Conservation (phyloP, 768 basidiomycete genomes). For the Boletus subparvulus region DNA sequence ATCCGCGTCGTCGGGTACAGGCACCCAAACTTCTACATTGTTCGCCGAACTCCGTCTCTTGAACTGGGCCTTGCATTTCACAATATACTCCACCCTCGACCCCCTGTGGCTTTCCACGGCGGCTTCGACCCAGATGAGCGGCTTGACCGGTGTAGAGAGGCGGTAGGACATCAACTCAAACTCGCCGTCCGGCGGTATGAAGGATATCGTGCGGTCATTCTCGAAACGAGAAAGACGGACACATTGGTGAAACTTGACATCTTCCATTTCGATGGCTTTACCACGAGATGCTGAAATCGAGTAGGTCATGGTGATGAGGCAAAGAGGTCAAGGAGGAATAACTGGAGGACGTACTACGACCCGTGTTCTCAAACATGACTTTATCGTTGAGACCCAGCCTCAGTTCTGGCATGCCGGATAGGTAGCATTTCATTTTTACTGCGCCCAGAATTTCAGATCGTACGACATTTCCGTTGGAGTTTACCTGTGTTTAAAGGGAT, state of each 20-base stretch:
- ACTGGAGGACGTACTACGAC: constrained; percentile 66
- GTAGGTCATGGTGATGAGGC: background rate
- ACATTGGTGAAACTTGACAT: constrained; percentile 99
- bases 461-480: constrained; percentile 94
- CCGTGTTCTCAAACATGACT: constrained; percentile 98
- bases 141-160: constrained; percentile 95
- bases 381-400: constrained; percentile 96
- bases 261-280: constrained; percentile 99
- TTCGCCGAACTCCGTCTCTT: constrained; percentile 95
- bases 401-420: constrained; percentile 99
- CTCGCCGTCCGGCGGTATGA: constrained; percentile 98
- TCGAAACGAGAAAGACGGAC: constrained; percentile 96
- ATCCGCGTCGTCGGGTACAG: constrained; percentile 98
- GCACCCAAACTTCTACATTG: constrained; percentile 98
- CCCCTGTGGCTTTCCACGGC: constrained; percentile 93
- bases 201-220: constrained; percentile 97
- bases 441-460: constrained; percentile 98
- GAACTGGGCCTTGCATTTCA: constrained; percentile 96
- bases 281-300: constrained; percentile 53
- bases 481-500: constrained; percentile 61
- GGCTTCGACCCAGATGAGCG: constrained; percentile 92
- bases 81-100: constrained; percentile 93
- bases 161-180: constrained; percentile 99
- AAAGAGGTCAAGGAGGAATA: background rate
- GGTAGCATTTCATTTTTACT: constrained; percentile 99